phyloP scores from a whole-genome alignment of 352 stramenopile genomes.

The Globisporangium megalacanthum region DNA sequence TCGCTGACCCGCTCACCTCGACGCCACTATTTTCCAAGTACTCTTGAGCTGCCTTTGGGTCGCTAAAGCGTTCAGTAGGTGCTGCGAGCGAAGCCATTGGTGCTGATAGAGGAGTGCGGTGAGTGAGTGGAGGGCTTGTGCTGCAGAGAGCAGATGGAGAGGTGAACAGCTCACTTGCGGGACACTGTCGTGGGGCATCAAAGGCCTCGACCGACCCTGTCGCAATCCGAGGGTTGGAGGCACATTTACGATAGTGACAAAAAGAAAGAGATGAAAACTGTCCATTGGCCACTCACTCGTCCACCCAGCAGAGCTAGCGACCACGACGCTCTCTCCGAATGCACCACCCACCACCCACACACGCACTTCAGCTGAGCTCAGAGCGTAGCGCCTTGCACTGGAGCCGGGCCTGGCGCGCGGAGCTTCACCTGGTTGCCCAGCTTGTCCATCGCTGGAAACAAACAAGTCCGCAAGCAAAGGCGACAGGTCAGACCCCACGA shows the following conservation, averaged over 20 bases:
- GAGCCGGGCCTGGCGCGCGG: constrained; percentile 27
- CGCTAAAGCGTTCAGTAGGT: constrained; percentile 29
- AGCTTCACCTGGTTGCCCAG: constrained; percentile 59
- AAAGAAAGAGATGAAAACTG: too few relatives aligned
- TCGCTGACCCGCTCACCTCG: constrained; percentile 34
- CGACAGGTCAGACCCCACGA: background rate
- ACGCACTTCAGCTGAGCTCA: constrained; percentile 15
- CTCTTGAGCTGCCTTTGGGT: constrained; percentile 29
- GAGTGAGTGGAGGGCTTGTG: too few relatives aligned
- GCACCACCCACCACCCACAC: too few relatives aligned
- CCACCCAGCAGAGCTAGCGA: too few relatives aligned
- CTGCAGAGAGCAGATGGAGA: background rate
- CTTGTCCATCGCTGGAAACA: constrained; percentile 48
- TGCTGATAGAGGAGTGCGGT: too few relatives aligned
- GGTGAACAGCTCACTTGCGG: background rate
- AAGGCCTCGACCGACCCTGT: too few relatives aligned
- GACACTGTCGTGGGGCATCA: too few relatives aligned
- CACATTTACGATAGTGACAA: too few relatives aligned
- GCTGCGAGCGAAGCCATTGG: background rate
- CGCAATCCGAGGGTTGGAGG: too few relatives aligned
- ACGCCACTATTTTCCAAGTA: constrained; percentile 48
- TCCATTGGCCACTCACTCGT: too few relatives aligned
- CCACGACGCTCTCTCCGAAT: too few relatives aligned
- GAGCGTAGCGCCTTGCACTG: constrained; percentile 26
- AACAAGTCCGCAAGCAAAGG: constrained; percentile 6